Base-by-base conservation (phyloP, 2,329 filamentous ascomycete species). In the Calonectria henricotiae region DNA sequence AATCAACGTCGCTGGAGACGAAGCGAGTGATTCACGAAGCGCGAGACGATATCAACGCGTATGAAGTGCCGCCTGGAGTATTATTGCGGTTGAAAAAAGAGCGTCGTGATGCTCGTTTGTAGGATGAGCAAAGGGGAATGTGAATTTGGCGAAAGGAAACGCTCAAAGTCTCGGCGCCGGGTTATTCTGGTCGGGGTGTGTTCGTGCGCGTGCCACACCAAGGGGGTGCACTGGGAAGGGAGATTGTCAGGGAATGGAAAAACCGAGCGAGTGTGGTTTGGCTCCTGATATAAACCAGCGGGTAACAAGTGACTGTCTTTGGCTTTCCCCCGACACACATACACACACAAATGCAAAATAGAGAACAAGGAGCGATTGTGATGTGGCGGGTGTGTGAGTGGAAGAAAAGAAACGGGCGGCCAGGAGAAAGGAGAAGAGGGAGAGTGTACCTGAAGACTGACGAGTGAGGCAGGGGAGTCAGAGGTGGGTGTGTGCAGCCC, bases 121-220 rank as follows among this genome's bases (percentile, higher is more conserved):
- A 73, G 73, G 70, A 75, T 61, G 63, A 73, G 71, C 73, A 73
- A 75, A 77, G 71, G 70, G 70, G 75, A 75, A 46, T 51, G 68
- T 75, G 68, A 65, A 67, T 73, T 70, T 75, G 66, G 65, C 70
- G 68, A 47, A 72, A 66, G 73, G 72, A 76, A 77, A 77, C 76
- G 55, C 72, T 73, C 70, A 41, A 49, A 74, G 76, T 77, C 75
- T 77, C 76, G 72, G 76, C 62, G 73, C 74, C 71, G 73, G 73
- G 68, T 75, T 77, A 74, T 77, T 74, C 75, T 74, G 64, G 70
- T 55, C 17, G 30, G 41, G 43, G 65, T 61, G 54, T 43, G 61
- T 69, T 72, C 68, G 74, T 72, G 49, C 44, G 54, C 37, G 32
- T 66, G 72, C 41, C 61, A 65, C 73, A 67, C 71, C 71, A 72